Evolutionary conservation across 106 monocot species (phyloP).

Genomic region (Amphibolis antarctica): DNA sequence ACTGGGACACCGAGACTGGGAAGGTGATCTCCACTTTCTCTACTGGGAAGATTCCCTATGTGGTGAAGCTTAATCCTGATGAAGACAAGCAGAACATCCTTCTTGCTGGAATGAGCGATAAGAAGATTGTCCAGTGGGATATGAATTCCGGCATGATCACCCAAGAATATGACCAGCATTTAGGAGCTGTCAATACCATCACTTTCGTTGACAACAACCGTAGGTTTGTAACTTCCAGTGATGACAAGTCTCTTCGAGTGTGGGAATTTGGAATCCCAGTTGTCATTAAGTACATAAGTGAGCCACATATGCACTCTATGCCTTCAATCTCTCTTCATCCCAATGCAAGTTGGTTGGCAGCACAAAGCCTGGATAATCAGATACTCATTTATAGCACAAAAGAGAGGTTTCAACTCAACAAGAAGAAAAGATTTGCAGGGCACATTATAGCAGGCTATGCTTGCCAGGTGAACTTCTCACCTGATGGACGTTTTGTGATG

Average conservation of each 20-base stretch:
- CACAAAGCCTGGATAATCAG: constrained; percentile 97
- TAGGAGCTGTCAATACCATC: constrained; percentile 95
- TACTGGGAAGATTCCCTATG: constrained; percentile 89
- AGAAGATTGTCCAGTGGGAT: constrained; percentile 99
- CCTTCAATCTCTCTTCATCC: constrained; percentile 90
- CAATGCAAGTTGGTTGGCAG: constrained; percentile 87
- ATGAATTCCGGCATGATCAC: constrained; percentile 82
- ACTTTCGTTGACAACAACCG: constrained; percentile 96
- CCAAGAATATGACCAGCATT: constrained; percentile 96
- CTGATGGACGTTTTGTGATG: constrained; percentile 89
- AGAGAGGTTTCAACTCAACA: constrained; percentile 97
- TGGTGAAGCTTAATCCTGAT: constrained; percentile 95
- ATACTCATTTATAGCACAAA: constrained; percentile 95
- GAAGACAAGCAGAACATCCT: constrained; percentile 93
- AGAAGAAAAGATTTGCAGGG: constrained; percentile 98
- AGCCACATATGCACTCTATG: constrained; percentile 99
- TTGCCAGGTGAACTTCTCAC: constrained; percentile 95
- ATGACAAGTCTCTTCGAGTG: constrained; percentile 91
- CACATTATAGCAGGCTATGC: constrained; percentile 93
- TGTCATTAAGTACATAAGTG: constrained; percentile 96
- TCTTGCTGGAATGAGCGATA: constrained; percentile 93
- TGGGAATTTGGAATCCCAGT: constrained; percentile 99
- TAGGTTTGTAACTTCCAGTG: constrained; percentile 95
- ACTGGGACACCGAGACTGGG: constrained; percentile 97
- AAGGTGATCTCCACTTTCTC: constrained; percentile 94